A percentile compares a stretch with the other conserved stretches of the same genome.
phyloP scores from a whole-genome alignment of 345 rosid genomes.

The Camelina sativa region DNA sequence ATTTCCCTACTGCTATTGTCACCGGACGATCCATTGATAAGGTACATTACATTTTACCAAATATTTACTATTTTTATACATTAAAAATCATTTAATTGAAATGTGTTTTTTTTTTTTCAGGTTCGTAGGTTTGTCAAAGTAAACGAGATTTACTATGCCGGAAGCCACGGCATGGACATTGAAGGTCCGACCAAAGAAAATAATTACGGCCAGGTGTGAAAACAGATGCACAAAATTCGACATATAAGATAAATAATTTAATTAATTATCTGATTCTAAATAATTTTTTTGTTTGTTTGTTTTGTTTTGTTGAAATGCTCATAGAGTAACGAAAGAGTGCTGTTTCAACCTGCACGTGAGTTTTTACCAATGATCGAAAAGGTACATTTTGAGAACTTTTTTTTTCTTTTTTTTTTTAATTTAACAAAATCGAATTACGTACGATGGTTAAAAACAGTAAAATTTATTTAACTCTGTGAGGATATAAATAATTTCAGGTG shows the following conservation, averaged over 20 bases:
- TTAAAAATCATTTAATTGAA: too few relatives aligned
- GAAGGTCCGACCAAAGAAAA: constrained; percentile 68
- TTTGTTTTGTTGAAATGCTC: neutral
- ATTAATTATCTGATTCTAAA: neutral
- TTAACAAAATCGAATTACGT: neutral
- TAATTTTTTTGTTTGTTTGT: neutral
- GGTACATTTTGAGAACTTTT: constrained; percentile 53
- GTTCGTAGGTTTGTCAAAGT: constrained; percentile 83
- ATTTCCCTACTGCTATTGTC: constrained; percentile 94
- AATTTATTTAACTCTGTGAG: constrained; percentile 7
- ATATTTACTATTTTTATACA: neutral
- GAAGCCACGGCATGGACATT: constrained; percentile 99
- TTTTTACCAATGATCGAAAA: constrained; percentile 85
- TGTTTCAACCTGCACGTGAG: constrained; percentile 83
- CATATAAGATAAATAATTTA: neutral
- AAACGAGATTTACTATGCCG: constrained; percentile 85
- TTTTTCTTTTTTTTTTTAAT: neutral
- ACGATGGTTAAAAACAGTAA: constrained; percentile 2
- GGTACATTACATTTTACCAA: constrained; percentile 55
- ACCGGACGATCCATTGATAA: constrained; percentile 93
- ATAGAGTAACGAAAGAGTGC: constrained; percentile 57
- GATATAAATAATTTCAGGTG: constrained; percentile 48
- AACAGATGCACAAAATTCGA: constrained; percentile 6
- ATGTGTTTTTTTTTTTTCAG: constrained; percentile 43
- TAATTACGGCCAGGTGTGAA: constrained; percentile 48